A percentile compares a stretch with the other conserved stretches of the same genome.
Evolutionary conservation across 2,329 filamentous ascomycete genomes (phyloP).

Genomic region (Coniosporium tulheliwenetii): DNA sequence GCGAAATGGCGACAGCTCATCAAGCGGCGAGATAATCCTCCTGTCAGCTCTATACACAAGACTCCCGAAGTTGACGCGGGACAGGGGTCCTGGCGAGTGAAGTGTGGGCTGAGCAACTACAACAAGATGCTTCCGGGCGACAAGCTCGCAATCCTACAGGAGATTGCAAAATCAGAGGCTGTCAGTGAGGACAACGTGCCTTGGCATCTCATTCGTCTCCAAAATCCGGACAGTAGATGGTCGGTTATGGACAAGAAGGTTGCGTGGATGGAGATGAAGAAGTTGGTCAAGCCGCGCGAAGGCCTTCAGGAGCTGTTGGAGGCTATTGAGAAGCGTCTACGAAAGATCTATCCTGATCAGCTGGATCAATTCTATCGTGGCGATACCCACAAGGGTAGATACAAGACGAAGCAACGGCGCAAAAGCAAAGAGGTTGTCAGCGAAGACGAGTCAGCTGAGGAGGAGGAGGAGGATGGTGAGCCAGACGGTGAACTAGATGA

Average conservation of each 20-base stretch:
- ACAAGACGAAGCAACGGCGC: no score
- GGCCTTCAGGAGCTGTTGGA: no score
- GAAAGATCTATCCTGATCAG: no score
- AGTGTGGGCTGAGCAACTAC: slow-evolving; percentile 8
- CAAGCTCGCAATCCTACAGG: slow-evolving; percentile 23
- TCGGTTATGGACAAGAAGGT: background rate
- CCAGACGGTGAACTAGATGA: no score
- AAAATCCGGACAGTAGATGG: slow-evolving; percentile 10
- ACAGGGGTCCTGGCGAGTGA: slow-evolving; percentile 5
- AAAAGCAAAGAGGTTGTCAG: no score
- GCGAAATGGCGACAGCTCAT: slow-evolving; percentile 47
- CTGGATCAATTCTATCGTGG: no score
- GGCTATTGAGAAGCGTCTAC: no score
- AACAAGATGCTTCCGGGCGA: slow-evolving; percentile 24
- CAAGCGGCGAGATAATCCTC: slow-evolving; percentile 12
- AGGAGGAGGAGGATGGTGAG: no score
- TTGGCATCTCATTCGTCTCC: slow-evolving; percentile 16
- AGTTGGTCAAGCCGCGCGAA: no score
- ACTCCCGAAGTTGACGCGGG: no score
- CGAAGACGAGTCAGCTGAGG: no score
- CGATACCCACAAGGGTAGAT: no score
- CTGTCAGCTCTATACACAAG: slow-evolving; percentile 3
- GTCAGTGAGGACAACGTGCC: slow-evolving; percentile 16
- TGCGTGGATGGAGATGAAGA: background rate
- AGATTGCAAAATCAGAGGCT: slow-evolving; percentile 10